These are phyloP conservation scores for Saccharomycopsis phalli DNA, from an alignment of 1,139 yeast species.

Conservation along the genomic window DNA sequence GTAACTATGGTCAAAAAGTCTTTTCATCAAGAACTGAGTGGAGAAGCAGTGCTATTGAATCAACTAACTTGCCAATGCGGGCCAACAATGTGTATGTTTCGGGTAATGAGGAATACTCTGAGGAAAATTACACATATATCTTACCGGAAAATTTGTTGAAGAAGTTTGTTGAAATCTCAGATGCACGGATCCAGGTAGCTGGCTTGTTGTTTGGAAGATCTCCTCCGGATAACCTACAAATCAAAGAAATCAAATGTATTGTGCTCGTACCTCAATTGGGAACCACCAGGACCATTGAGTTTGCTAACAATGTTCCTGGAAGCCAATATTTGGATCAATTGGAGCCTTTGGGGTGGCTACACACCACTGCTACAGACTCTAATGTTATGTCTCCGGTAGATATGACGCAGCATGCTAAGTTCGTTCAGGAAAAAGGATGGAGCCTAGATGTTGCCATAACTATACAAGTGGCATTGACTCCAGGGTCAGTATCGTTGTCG, in stretches of 20 bases:
- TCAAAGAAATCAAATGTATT: slow-evolving; percentile 70
- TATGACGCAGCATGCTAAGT: slow-evolving; percentile 50
- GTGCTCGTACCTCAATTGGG: slow-evolving; percentile 90
- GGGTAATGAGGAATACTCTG: slow-evolving; percentile 46
- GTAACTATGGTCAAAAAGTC: slow-evolving; percentile 76
- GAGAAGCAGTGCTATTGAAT: slow-evolving; percentile 80
- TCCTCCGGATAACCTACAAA: slow-evolving; percentile 58
- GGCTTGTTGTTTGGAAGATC: slow-evolving; percentile 73
- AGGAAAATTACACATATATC: slow-evolving; percentile 54
- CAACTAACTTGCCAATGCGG: slow-evolving; percentile 64
- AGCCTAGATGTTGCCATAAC: slow-evolving; percentile 39
- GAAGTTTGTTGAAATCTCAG: slow-evolving; percentile 75
- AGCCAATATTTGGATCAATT: slow-evolving; percentile 35
- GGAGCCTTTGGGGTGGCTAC: slow-evolving; percentile 73
- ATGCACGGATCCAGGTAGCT: slow-evolving; percentile 73
- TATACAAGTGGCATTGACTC: slow-evolving; percentile 62
- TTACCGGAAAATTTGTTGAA: slow-evolving; percentile 75
- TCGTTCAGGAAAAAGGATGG: slow-evolving; percentile 30
- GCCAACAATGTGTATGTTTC: slow-evolving; percentile 71
- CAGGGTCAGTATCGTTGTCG: slow-evolving; percentile 76
- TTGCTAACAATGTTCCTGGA: slow-evolving; percentile 33
- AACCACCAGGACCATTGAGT: slow-evolving; percentile 51
- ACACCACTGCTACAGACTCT: slow-evolving; percentile 61
- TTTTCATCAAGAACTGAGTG: slow-evolving; percentile 86
- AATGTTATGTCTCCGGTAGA: slow-evolving; percentile 63